Evolutionary conservation across 2,329 filamentous ascomycete species (phyloP).

Genomic region (Cytospora paraplurivora): DNA sequence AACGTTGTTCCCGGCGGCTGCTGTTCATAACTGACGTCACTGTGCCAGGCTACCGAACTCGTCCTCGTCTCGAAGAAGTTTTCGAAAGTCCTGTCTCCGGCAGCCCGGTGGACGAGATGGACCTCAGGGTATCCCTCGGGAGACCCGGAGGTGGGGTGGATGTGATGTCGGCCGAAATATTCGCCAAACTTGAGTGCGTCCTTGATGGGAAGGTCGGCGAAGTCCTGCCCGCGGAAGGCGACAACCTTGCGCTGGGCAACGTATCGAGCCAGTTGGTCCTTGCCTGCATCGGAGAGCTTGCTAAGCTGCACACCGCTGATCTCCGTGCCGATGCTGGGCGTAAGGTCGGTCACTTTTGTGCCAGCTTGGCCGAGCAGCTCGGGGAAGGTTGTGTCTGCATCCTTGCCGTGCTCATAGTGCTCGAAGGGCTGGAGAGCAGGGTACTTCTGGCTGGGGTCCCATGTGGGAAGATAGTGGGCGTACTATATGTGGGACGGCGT

Average conservation of each 20-base stretch:
- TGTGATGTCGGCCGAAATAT: constrained; percentile 66
- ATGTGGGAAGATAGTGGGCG: constrained; percentile 66
- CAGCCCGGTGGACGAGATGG: constrained; percentile 72
- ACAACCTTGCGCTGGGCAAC: constrained; percentile 72
- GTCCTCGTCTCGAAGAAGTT: constrained; percentile 68
- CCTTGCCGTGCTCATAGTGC: constrained; percentile 69
- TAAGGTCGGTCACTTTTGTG: constrained; percentile 58
- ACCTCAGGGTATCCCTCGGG: constrained; percentile 70
- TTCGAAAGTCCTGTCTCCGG: constrained; percentile 61
- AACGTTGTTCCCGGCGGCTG: constrained; percentile 92
- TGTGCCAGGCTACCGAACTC: constrained; percentile 86
- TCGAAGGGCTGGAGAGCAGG: constrained; percentile 65
- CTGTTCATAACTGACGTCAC: constrained; percentile 82
- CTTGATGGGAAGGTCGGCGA: constrained; percentile 63
- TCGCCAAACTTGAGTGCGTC: constrained; percentile 65
- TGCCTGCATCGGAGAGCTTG: constrained; percentile 61
- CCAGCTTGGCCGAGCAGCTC: constrained; percentile 59
- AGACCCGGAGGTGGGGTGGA: constrained; percentile 71
- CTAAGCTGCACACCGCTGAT: constrained; percentile 68
- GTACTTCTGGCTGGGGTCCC: constrained; percentile 61
- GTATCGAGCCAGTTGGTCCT: constrained; percentile 70
- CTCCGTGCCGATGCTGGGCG: constrained; percentile 68
- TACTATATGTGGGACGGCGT: constrained; percentile 44
- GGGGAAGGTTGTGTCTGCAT: constrained; percentile 64
- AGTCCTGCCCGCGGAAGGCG: constrained; percentile 70